These are phyloP conservation scores for Colletotrichum orbiculare DNA, from an alignment of 2,329 filamentous ascomycete genomes.

Conservation along the genomic window DNA sequence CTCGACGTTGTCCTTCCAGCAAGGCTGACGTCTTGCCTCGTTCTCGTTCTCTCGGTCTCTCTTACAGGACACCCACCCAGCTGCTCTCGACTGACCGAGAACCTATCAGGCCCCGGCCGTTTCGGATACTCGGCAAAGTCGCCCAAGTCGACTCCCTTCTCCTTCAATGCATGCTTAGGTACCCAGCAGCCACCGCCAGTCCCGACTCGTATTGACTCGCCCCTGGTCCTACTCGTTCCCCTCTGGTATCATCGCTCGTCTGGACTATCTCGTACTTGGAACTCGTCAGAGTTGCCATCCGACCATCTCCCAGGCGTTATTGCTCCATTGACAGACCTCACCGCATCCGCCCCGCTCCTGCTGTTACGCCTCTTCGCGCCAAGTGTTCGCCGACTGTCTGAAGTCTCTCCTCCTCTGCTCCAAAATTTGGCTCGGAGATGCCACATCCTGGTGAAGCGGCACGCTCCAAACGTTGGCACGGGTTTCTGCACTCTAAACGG, in stretches of 20 bases:
- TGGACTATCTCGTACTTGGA: slow-evolving; percentile 10
- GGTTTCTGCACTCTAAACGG: slow-evolving; percentile 33
- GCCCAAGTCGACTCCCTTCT: slow-evolving; percentile 2
- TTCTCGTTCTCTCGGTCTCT: slow-evolving; percentile 10
- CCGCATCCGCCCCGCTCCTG: slow-evolving; percentile 3
- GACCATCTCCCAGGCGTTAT: slow-evolving; percentile 1
- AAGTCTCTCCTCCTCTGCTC: background rate
- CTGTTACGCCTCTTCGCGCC: slow-evolving; percentile 14
- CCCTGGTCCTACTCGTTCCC: slow-evolving; percentile 29
- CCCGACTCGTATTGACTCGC: slow-evolving; percentile 6
- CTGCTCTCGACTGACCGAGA: background rate
- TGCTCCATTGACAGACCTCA: slow-evolving; percentile 14
- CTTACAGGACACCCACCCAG: background rate
- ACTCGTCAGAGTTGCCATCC: slow-evolving; percentile 13
- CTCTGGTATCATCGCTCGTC: slow-evolving; percentile 30
- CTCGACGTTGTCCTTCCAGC: slow-evolving; percentile 26
- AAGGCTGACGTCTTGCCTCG: slow-evolving; percentile 33
- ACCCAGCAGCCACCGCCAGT: background rate
- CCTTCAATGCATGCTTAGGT: slow-evolving; percentile 1
- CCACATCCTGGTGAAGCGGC: slow-evolving; percentile 31
- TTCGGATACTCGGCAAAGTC: slow-evolving; percentile 28
- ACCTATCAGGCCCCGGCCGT: background rate
- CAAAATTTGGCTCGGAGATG: slow-evolving; percentile 8
- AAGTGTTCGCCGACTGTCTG: slow-evolving; percentile 8
- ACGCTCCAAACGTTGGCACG: slow-evolving; percentile 27